A percentile compares a stretch with the other conserved stretches of the same genome.
Conservation (phyloP, 371 early-diverging fungal genomes). For the Choanephora cucurbitarum region DNA sequence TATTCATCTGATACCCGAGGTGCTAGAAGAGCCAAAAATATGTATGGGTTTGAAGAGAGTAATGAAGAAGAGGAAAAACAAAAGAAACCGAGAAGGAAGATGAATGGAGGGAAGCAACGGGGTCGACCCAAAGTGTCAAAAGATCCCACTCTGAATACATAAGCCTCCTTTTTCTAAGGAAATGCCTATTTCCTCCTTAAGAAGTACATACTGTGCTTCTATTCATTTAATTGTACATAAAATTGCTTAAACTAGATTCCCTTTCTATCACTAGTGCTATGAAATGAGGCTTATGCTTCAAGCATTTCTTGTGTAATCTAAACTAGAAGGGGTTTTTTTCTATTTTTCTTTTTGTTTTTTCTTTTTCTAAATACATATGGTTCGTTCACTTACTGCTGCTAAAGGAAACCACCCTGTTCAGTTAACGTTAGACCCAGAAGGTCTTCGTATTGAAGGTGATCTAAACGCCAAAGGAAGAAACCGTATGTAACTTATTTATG, state of each 20-base stretch:
- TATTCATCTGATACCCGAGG: conserved; percentile 49
- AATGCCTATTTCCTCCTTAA: too few species aligned
- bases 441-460: conserved; percentile 53
- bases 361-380: conserved; percentile 18
- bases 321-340: background rate
- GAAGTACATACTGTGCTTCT: too few species aligned
- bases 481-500: background rate
- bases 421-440: conserved; percentile 43
- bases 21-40: conserved; percentile 36
- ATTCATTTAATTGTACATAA: conserved; percentile 1
- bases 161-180: too few species aligned
- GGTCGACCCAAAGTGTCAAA: conserved; percentile 24
- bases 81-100: conserved; percentile 23
- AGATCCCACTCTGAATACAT: background rate
- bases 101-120: conserved; percentile 13
- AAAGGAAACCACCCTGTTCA: conserved; percentile 39
- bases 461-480: conserved; percentile 36
- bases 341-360: background rate
- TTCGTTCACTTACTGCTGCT: conserved; percentile 28
- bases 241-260: background rate
- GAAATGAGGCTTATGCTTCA: too few species aligned
- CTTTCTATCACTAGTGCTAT: too few species aligned
- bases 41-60: conserved; percentile 31
- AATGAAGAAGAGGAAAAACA: conserved; percentile 25
- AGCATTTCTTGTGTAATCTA: too few species aligned